Base-by-base conservation (phyloP, 2,329 filamentous ascomycete species). In the Fusarium gaditjirri region DNA sequence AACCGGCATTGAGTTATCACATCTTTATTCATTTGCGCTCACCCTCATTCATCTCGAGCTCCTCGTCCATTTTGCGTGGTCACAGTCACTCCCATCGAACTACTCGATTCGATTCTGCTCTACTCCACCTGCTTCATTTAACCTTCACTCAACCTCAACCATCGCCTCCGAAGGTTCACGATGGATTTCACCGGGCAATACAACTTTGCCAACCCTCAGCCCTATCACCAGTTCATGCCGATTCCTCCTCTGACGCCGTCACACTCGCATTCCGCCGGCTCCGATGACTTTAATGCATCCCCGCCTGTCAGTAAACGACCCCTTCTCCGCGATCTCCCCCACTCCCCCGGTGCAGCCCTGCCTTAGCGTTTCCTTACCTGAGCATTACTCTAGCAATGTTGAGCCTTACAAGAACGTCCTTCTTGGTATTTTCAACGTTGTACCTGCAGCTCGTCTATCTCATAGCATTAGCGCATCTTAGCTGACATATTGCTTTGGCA, bases 261-360 rank as follows among this genome's bases (percentile, higher is more conserved):
- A 62, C 85, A 87, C 78, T 86, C 87, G 63, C 86, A 86, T 75
- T 87, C 87, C 61, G 84, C 85, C 47, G 81, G 82, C 33, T 88
- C 87, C 41, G 87, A 89, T 62, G 87, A 89, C 60, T 89, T 86
- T 77, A 85, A 82, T 64, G 86, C 86, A 58, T 89, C 87, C 74
- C 85, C 87, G 75, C 85, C 87, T 78, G 87, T 89, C 81, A 81
- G 86, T 86, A 70, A 33, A 59, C 71, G 75, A 67, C 70, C 70
- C 68, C 66, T 67, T 68, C 77, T 76, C 64, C 75, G 67, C 67
- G 65, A 65, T 74, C 67, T 76, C 74, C 71, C 72, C 71, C 76
- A 73, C 70, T 70, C 70, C 64, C 67, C 70, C 70, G 61, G 72
- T 71, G 68, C 73, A 76, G 75, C 72, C 75, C 70, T 77, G 70